These are phyloP conservation scores for Heteromeles arbutifolia DNA, from an alignment of 306 rosid genomes.

Conservation along the genomic window DNA sequence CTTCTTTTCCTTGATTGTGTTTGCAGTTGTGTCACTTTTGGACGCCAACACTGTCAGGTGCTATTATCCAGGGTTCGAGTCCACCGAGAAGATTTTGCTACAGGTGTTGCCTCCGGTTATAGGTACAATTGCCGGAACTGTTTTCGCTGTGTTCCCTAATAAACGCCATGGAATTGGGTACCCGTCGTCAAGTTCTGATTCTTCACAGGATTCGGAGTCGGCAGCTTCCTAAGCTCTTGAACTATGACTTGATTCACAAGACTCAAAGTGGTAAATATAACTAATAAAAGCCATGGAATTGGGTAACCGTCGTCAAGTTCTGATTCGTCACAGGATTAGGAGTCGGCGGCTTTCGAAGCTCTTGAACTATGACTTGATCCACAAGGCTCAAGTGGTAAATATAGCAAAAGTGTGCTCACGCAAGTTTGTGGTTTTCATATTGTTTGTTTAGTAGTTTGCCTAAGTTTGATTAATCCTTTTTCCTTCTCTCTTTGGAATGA, in stretches of 20 bases:
- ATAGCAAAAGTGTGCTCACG: neutral
- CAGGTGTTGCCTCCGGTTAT: slow-evolving; percentile 55
- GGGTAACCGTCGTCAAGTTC: too few species aligned
- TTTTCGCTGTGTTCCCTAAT: slow-evolving; percentile 51
- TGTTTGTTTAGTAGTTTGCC: neutral
- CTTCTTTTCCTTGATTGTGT: slow-evolving; percentile 35
- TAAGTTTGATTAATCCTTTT: neutral
- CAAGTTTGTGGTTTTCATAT: neutral
- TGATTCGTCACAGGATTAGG: too few species aligned
- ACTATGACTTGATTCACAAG: neutral
- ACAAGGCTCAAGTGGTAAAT: neutral
- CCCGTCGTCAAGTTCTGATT: slow-evolving; percentile 17
- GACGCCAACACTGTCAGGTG: slow-evolving; percentile 53
- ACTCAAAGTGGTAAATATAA: neutral
- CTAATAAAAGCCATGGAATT: too few species aligned
- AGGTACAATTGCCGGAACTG: slow-evolving; percentile 46
- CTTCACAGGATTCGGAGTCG: slow-evolving; percentile 4
- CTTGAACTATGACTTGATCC: too few species aligned
- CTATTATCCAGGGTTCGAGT: slow-evolving; percentile 45
- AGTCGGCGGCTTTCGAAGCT: too few species aligned
- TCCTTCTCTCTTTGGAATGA: neutral
- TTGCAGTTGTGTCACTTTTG: slow-evolving; percentile 45
- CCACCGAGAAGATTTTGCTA: slow-evolving; percentile 30
- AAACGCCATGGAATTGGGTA: slow-evolving; percentile 84
- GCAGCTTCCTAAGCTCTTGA: neutral